phyloP scores from a whole-genome alignment of 768 basidiomycete species.

The Podaxis rugospora region DNA sequence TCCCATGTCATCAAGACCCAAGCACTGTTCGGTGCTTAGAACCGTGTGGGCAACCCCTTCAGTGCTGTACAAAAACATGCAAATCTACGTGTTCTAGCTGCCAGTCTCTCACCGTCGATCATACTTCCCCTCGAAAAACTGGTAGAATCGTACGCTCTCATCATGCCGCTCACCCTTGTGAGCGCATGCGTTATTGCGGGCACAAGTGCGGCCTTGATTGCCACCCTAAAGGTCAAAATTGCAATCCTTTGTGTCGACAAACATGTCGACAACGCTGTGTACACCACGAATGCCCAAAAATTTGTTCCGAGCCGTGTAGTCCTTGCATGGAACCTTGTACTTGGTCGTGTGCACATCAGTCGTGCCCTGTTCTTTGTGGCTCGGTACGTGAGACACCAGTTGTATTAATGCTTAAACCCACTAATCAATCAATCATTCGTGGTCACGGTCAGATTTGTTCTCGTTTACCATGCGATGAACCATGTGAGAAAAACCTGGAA shows the following conservation, averaged over 20 bases:
- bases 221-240: conserved; percentile 40
- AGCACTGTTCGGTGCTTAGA: conserved; percentile 31
- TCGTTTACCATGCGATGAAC: too few species aligned
- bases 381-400: conserved; percentile 41
- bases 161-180: conserved; percentile 38
- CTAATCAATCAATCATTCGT: too few species aligned
- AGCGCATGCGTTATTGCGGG: conserved; percentile 48
- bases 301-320: conserved; percentile 52
- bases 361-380: conserved; percentile 62
- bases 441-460: too few species aligned
- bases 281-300: conserved; percentile 9
- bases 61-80: conserved; percentile 36
- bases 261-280: conserved; percentile 49
- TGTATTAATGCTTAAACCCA: too few species aligned
- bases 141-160: too few species aligned
- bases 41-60: conserved; percentile 39
- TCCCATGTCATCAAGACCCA: conserved; percentile 46
- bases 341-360: conserved; percentile 54
- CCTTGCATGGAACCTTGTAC: conserved; percentile 61
- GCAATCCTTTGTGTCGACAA: conserved; percentile 39
- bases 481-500: too few species aligned
- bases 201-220: conserved; percentile 50
- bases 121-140: too few species aligned
- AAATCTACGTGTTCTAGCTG: too few species aligned
- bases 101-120: too few species aligned